phyloP scores from a whole-genome alignment of 2,329 filamentous ascomycete genomes.

The Pseudohalonectria lignicola region DNA sequence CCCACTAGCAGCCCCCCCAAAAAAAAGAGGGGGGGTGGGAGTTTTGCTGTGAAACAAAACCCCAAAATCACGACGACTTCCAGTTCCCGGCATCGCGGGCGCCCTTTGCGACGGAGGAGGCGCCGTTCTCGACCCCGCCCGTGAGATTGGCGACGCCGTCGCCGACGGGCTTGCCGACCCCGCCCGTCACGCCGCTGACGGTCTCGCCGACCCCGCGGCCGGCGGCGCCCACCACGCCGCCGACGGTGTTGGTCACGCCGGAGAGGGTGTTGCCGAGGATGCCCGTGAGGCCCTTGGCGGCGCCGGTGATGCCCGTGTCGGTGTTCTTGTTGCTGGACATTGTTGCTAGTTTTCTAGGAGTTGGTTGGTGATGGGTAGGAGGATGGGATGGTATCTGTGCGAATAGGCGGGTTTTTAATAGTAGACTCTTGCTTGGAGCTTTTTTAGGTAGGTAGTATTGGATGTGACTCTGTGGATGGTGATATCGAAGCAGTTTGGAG shows the following conservation, averaged over 20 bases:
- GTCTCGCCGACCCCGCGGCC: conserved; percentile 47
- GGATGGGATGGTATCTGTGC: too few species aligned
- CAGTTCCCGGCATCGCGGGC: conserved; percentile 5
- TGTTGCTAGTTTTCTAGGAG: not conserved
- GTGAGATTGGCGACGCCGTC: conserved; percentile 42
- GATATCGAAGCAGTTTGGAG: too few species aligned
- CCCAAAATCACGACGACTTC: too few species aligned
- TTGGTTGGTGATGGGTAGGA: not conserved
- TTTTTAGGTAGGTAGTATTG: not conserved
- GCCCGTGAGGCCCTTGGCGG: conserved; percentile 16
- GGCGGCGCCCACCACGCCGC: conserved; percentile 30
- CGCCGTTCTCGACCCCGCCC: conserved; percentile 40
- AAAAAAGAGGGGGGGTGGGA: too few species aligned
- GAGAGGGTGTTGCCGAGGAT: conserved; percentile 19
- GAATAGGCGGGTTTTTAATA: not conserved
- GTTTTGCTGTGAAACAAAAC: too few species aligned
- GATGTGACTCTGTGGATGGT: too few species aligned
- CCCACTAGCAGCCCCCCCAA: too few species aligned
- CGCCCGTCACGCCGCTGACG: conserved; percentile 40
- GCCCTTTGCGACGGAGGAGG: conserved; percentile 9
- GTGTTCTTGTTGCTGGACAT: conserved; percentile 7
- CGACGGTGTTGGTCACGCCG: conserved; percentile 18
- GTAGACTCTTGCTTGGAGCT: not conserved
- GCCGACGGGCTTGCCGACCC: conserved; percentile 41
- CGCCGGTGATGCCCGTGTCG: conserved; percentile 12